These are phyloP conservation scores for Bryopsis sp. DNA, from an alignment of 139 green algal species.

Conservation along the genomic window DNA sequence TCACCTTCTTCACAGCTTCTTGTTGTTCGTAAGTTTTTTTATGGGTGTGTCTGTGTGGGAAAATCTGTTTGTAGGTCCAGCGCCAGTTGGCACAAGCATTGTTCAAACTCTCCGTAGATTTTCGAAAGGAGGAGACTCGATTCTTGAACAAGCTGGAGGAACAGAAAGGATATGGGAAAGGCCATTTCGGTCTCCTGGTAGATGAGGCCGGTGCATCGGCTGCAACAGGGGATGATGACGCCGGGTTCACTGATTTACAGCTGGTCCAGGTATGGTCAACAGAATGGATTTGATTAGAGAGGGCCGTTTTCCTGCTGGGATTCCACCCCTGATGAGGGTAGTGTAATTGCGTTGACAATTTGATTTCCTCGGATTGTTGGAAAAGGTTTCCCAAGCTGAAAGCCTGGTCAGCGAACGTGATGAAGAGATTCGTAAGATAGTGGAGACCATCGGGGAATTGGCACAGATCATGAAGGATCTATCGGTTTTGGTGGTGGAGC, in stretches of 20 bases:
- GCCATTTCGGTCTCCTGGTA: constrained; percentile 25
- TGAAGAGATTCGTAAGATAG: constrained; percentile 67
- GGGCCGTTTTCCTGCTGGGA: background rate
- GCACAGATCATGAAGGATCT: constrained; percentile 95
- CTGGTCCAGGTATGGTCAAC: constrained; percentile 21
- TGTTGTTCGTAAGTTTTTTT: background rate
- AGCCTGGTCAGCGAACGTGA: constrained; percentile 68
- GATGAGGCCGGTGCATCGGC: constrained; percentile 21
- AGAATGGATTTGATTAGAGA: background rate
- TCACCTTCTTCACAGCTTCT: too few species aligned
- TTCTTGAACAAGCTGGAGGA: constrained; percentile 73
- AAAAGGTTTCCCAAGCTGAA: constrained; percentile 25
- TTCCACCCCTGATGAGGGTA: background rate
- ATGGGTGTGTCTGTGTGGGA: constrained; percentile 12
- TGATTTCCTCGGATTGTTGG: background rate
- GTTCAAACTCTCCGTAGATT: constrained; percentile 73
- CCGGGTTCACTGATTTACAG: constrained; percentile 75
- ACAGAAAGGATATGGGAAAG: constrained; percentile 39
- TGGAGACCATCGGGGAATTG: constrained; percentile 63
- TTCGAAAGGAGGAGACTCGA: constrained; percentile 74
- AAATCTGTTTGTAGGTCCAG: constrained; percentile 52
- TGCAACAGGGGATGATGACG: constrained; percentile 37
- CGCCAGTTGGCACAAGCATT: constrained; percentile 74
- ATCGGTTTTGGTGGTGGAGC: constrained; percentile 90
- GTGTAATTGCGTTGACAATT: background rate